A percentile compares a stretch with the other conserved stretches of the same genome.
phyloP scores from a whole-genome alignment of 179 eudicot species.

The Beta macrorhiza region DNA sequence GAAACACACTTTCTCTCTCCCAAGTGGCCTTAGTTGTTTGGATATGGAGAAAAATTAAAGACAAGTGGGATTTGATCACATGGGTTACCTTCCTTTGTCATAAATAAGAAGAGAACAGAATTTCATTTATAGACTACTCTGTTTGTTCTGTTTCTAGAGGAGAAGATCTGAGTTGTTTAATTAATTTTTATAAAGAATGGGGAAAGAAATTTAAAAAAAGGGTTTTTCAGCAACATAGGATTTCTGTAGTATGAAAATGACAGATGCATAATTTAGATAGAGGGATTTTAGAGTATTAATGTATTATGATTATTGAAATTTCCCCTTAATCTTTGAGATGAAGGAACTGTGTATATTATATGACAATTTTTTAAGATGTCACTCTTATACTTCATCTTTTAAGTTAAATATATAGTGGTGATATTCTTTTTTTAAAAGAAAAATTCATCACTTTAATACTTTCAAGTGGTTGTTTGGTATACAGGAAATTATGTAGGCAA shows the following conservation, averaged over 20 bases:
- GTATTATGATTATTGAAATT: no score
- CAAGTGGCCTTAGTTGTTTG: conserved; percentile 2
- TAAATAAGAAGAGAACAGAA: conserved; percentile 3
- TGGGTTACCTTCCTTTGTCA: conserved; percentile 25
- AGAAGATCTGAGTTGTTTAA: conserved; percentile 22
- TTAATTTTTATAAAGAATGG: not conserved
- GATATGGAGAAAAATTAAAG: conserved; percentile 5
- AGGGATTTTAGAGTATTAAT: no score
- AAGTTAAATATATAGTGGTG: no score
- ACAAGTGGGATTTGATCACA: conserved; percentile 40
- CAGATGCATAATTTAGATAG: not conserved
- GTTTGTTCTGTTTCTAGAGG: conserved; percentile 20
- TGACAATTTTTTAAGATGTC: no score
- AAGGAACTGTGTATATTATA: no score
- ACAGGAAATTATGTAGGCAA: no score
- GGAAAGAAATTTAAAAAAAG: not conserved
- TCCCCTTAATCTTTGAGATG: no score
- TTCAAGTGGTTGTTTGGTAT: no score
- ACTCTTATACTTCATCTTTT: no score
- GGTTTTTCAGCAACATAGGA: conserved; percentile 12
- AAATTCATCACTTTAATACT: no score
- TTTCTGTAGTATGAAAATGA: not conserved
- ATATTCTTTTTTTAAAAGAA: no score
- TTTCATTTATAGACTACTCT: conserved; percentile 15
- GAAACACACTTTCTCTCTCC: conserved; percentile 4